Evolutionary conservation across 352 stramenopile genomes (phyloP).

Genomic region (Discostella stelligera): DNA sequence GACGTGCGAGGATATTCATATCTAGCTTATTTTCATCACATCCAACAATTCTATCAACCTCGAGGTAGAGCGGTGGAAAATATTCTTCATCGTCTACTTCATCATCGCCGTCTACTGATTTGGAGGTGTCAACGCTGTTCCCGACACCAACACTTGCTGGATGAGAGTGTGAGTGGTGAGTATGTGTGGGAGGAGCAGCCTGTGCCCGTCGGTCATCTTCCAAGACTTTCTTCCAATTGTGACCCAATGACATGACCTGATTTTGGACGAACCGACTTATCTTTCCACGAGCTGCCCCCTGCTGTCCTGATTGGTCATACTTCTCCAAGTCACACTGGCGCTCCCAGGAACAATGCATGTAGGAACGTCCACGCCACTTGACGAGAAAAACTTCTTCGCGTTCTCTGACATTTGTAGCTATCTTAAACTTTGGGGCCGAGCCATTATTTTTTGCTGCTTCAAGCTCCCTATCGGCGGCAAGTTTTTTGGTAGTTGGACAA

Average conservation of each 20-base stretch:
- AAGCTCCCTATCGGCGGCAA: conserved; percentile 56
- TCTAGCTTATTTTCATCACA: conserved; percentile 82
- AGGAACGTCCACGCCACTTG: conserved; percentile 98
- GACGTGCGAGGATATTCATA: conserved; percentile 73
- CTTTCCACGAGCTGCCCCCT: conserved; percentile 72
- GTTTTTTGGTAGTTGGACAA: conserved; percentile 69
- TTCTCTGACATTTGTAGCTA: conserved; percentile 40
- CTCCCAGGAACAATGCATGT: conserved; percentile 98
- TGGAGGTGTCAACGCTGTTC: conserved; percentile 11
- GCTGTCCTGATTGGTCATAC: conserved; percentile 71
- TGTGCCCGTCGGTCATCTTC: conserved; percentile 59
- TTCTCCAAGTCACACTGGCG: conserved; percentile 87
- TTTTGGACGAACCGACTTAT: conserved; percentile 73
- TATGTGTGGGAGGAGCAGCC: conserved; percentile 35
- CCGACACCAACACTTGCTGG: conserved; percentile 8
- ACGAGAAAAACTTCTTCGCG: conserved; percentile 91
- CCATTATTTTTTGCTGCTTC: conserved; percentile 39
- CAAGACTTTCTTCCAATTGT: conserved; percentile 76
- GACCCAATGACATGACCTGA: conserved; percentile 68
- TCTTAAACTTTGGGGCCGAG: conserved; percentile 45
- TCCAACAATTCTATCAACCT: conserved; percentile 76
- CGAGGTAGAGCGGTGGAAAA: conserved; percentile 67
- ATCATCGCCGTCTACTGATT: conserved; percentile 22
- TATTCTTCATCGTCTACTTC: conserved; percentile 64
- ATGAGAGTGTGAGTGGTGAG: conserved; percentile 50